A percentile compares a stretch with the other conserved stretches of the same genome.
These are phyloP conservation scores for Acanthamoeba lenticulata DNA, from an alignment of 208 protist species.

Conservation along the genomic window DNA sequence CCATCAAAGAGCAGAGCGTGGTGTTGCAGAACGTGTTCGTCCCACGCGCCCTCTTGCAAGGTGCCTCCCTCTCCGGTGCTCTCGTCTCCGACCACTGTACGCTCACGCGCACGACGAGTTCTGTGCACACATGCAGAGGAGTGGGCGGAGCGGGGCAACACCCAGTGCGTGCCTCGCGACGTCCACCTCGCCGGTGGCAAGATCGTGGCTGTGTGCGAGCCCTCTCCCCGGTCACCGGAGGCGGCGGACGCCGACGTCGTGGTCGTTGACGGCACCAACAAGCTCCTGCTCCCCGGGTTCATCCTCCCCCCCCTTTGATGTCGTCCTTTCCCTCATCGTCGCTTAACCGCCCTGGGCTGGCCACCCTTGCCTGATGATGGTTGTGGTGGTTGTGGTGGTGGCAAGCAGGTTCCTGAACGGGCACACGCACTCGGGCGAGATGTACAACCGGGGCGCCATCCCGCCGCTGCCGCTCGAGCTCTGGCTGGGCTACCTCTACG, in stretches of 20 bases:
- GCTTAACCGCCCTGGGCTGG: no score
- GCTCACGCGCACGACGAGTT: not conserved
- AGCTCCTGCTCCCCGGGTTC: constrained; percentile 3
- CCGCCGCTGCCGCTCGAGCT: constrained; percentile 29
- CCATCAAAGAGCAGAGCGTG: no score
- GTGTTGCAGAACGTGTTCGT: constrained; percentile 6
- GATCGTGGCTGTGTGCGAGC: not conserved
- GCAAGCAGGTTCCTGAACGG: not conserved
- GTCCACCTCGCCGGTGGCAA: not conserved
- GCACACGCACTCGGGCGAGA: constrained; percentile 54
- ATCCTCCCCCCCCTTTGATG: not conserved
- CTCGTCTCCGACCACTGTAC: no score
- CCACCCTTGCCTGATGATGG: no score
- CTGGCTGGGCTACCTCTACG: constrained; percentile 14
- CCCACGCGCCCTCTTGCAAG: not conserved
- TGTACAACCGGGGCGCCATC: not conserved
- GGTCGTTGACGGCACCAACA: constrained; percentile 17
- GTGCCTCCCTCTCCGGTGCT: not conserved
- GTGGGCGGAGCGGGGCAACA: not conserved
- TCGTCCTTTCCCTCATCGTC: no score
- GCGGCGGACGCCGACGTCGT: not conserved
- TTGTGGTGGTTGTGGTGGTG: not conserved
- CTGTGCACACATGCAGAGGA: not conserved
- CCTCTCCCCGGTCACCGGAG: no score
- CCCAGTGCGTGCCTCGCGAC: not conserved